Evolutionary conservation across 2,329 filamentous ascomycete genomes (phyloP).

Genomic region (Fusarium miscanthi): DNA sequence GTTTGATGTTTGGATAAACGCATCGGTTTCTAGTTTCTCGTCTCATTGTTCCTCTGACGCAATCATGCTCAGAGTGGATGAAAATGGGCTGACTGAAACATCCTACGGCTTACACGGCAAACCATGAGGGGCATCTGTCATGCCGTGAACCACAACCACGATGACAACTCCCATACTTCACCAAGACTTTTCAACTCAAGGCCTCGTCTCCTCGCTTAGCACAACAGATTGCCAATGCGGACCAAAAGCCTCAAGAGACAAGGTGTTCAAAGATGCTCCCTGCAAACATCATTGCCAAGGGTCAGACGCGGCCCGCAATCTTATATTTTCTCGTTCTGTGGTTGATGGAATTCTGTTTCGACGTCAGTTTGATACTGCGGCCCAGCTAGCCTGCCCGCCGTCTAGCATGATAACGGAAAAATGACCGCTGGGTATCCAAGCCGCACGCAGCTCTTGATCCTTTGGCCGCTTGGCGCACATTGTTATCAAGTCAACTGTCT

Average conservation of each 20-base stretch:
- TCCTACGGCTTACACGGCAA: slow-evolving; percentile 15
- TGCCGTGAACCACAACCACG: slow-evolving; percentile 20
- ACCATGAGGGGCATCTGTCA: slow-evolving; percentile 11
- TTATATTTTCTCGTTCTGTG: slow-evolving; percentile 41
- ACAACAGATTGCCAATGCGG: slow-evolving; percentile 25
- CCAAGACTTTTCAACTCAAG: slow-evolving; percentile 3
- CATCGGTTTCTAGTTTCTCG: slow-evolving; percentile 6
- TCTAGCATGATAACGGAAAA: slow-evolving; percentile 30
- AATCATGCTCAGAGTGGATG: slow-evolving; percentile 9
- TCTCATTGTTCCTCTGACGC: slow-evolving; percentile 31
- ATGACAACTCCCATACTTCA: slow-evolving; percentile 9
- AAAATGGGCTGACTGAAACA: slow-evolving; percentile 40
- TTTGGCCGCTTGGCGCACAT: slow-evolving; percentile 3
- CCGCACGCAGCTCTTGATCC: slow-evolving; percentile 14
- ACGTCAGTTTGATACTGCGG: slow-evolving; percentile 34
- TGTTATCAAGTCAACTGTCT: slow-evolving; percentile 30
- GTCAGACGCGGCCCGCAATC: slow-evolving; percentile 36
- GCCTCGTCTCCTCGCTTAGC: slow-evolving; percentile 14
- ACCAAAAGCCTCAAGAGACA: slow-evolving; percentile 8
- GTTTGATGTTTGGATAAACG: slow-evolving; percentile 33
- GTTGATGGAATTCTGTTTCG: slow-evolving; percentile 45
- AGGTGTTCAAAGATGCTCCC: slow-evolving; percentile 6
- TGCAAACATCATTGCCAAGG: slow-evolving; percentile 37
- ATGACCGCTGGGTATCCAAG: slow-evolving; percentile 13
- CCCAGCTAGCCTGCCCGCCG: slow-evolving; percentile 7